Conservation (phyloP, 805 yeast genomes). For the Kurtzmaniella fragi region DNA sequence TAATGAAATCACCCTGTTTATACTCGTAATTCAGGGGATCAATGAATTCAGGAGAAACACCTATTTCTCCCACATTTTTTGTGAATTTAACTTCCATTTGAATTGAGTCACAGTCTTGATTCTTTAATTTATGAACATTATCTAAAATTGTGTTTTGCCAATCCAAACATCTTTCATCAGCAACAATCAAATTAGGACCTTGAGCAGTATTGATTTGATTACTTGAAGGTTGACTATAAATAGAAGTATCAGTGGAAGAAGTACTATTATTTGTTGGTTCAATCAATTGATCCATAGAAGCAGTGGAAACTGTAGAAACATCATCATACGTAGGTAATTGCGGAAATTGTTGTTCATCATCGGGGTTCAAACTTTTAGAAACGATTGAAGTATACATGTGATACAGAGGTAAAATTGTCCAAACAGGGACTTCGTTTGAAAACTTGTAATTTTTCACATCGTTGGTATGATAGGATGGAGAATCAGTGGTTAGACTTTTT, state of each 20-base stretch:
- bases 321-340: constrained; percentile 18
- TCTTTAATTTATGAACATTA: constrained; percentile 28
- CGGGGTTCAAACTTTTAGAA: constrained; percentile 9
- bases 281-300: background rate
- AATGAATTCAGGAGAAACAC: constrained; percentile 21
- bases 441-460: too few species aligned
- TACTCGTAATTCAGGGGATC: constrained; percentile 42
- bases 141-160: constrained; percentile 38
- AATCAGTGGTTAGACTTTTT: too few species aligned
- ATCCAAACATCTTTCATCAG: constrained; percentile 26
- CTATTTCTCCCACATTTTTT: constrained; percentile 25
- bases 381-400: constrained; percentile 24
- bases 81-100: constrained; percentile 27
- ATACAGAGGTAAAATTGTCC: constrained; percentile 38
- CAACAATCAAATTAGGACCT: constrained; percentile 17
- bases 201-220: background rate
- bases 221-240: background rate
- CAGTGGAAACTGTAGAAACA: constrained; percentile 3
- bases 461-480: too few species aligned
- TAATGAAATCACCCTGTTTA: constrained; percentile 61
- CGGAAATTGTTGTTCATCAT: constrained; percentile 7
- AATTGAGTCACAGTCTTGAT: constrained; percentile 22
- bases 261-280: background rate
- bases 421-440: constrained; percentile 21
- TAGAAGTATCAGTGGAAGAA: background rate